Evolutionary conservation across 2,329 filamentous ascomycete genomes (phyloP).

Genomic region (Phialophora expanda): DNA sequence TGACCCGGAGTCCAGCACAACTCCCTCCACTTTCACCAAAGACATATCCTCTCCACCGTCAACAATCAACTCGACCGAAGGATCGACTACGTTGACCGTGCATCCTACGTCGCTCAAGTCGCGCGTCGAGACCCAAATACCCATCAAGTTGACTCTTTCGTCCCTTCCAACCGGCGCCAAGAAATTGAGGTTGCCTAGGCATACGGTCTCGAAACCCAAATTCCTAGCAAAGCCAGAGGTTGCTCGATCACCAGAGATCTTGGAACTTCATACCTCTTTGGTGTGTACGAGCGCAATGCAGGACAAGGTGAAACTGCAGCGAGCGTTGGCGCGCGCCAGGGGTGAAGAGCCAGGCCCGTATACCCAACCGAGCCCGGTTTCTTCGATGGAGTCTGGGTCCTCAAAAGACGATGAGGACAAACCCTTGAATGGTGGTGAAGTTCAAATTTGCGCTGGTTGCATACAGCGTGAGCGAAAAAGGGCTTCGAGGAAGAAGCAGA

Average conservation of each 20-base stretch:
- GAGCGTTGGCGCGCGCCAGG: constrained; percentile 67
- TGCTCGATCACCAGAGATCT: constrained; percentile 70
- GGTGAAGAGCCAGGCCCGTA: constrained; percentile 48
- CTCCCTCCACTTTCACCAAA: constrained; percentile 39
- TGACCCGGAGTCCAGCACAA: constrained; percentile 51
- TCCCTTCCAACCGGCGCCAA: constrained; percentile 76
- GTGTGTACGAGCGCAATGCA: constrained; percentile 94
- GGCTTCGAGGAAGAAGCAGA: constrained; percentile 87
- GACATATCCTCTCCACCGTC: constrained; percentile 40
- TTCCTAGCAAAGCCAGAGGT: constrained; percentile 75
- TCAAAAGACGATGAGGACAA: constrained; percentile 70
- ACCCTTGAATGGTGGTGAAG: constrained; percentile 87
- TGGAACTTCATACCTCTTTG: constrained; percentile 79
- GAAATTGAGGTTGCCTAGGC: constrained; percentile 81
- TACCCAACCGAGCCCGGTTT: constrained; percentile 47
- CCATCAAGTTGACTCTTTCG: constrained; percentile 78
- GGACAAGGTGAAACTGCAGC: constrained; percentile 67
- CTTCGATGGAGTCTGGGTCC: constrained; percentile 50
- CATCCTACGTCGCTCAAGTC: constrained; percentile 78
- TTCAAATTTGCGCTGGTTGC: constrained; percentile 89
- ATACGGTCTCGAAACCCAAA: constrained; percentile 95
- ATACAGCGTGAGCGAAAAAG: constrained; percentile 90
- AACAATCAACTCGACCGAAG: constrained; percentile 39
- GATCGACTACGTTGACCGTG: constrained; percentile 59
- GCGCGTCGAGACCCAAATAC: constrained; percentile 94